These are phyloP conservation scores for Pestalotiopsis sp. DNA, from an alignment of 2,329 filamentous ascomycete species.

Conservation along the genomic window DNA sequence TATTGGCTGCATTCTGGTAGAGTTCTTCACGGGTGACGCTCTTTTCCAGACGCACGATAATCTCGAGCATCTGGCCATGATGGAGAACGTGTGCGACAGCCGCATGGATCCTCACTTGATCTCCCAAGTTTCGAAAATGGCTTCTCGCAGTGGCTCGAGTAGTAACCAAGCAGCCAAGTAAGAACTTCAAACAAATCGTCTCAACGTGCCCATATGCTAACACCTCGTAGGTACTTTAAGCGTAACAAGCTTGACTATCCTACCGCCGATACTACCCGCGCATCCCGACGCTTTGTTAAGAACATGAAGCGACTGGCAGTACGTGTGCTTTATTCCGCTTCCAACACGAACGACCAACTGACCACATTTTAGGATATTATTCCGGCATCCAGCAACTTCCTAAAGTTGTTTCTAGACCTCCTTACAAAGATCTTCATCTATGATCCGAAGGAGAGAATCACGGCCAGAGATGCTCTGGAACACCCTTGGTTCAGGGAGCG, in stretches of 20 bases:
- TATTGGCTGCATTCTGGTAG: slow-evolving; percentile 72
- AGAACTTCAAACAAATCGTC: slow-evolving; percentile 11
- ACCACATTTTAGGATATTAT: slow-evolving; percentile 61
- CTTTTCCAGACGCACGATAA: slow-evolving; percentile 75
- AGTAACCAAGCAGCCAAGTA: slow-evolving; percentile 68
- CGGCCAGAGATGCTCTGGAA: slow-evolving; percentile 65
- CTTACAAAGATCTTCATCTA: slow-evolving; percentile 70
- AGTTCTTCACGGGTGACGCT: slow-evolving; percentile 72
- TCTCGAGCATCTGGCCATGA: slow-evolving; percentile 74
- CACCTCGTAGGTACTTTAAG: slow-evolving; percentile 62
- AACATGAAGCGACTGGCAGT: slow-evolving; percentile 72
- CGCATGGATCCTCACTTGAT: slow-evolving; percentile 63
- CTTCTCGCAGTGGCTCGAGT: slow-evolving; percentile 55
- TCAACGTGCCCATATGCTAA: slow-evolving; percentile 29
- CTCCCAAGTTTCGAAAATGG: slow-evolving; percentile 57
- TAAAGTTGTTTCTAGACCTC: slow-evolving; percentile 65
- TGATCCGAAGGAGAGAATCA: slow-evolving; percentile 66
- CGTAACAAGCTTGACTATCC: slow-evolving; percentile 67
- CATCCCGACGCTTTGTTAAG: slow-evolving; percentile 67
- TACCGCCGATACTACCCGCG: slow-evolving; percentile 62
- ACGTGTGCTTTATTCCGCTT: slow-evolving; percentile 28
- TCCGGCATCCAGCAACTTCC: slow-evolving; percentile 59
- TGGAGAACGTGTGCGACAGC: slow-evolving; percentile 66
- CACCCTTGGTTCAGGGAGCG: slow-evolving; percentile 70
- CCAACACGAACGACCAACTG: slow-evolving; percentile 16